Conservation (phyloP, 2,329 filamentous ascomycete species). For the Stemphylium beticola region DNA sequence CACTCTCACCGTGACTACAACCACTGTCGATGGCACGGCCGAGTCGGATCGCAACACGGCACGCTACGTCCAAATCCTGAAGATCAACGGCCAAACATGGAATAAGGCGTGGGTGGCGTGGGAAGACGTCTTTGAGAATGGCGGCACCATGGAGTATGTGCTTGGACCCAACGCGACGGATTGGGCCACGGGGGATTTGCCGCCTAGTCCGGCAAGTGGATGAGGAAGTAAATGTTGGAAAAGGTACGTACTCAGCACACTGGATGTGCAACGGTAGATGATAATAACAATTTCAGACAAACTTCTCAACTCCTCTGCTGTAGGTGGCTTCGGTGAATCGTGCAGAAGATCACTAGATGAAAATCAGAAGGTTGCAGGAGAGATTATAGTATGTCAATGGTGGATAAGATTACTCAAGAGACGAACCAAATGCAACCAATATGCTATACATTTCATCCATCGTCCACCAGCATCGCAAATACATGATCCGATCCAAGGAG, state of each 20-base stretch:
- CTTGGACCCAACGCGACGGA: slow-evolving; percentile 60
- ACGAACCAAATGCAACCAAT: background rate
- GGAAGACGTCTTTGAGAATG: slow-evolving; percentile 67
- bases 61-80: slow-evolving; percentile 69
- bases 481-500: background rate
- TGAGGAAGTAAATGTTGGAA: background rate
- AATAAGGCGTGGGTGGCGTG: slow-evolving; percentile 69
- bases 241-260: background rate
- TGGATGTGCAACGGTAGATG: background rate
- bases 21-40: slow-evolving; percentile 1
- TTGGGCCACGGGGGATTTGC: slow-evolving; percentile 66
- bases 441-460: slow-evolving; percentile 1
- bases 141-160: slow-evolving; percentile 67
- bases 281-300: background rate
- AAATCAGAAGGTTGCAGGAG: too few relatives aligned
- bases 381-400: too few relatives aligned
- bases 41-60: slow-evolving; percentile 50
- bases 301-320: too few relatives aligned
- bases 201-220: slow-evolving; percentile 63
- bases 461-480: background rate
- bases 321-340: too few relatives aligned
- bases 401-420: too few relatives aligned
- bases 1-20: slow-evolving; percentile 61
- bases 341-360: too few relatives aligned
- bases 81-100: slow-evolving; percentile 69